Evolutionary conservation across 208 protist species (phyloP), one percentile per base, ranked within the genome.

Genomic region (Trypanosoma brucei): DNA sequence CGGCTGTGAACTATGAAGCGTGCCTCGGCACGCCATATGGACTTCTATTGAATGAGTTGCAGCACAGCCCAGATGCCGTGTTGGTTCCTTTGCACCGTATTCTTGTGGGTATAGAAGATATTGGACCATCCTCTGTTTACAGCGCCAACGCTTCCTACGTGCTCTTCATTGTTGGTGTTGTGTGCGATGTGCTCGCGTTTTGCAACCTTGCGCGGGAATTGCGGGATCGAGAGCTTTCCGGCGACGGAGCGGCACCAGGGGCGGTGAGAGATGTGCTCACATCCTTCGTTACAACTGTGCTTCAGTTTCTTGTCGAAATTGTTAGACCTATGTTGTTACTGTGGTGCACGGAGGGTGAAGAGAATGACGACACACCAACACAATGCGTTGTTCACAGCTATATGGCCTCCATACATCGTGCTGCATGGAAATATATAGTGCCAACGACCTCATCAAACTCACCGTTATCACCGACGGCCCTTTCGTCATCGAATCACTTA

Each of bases 1-100:
- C 46, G 35, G 40, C 62, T 44, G 60, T 67, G 14, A 66, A 83
- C 58, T 55, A 78, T 46, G 75, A 83, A 60, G 60, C 65, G n/a
- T 81, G 70, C 50, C 75, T 95, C 14, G 85, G 78, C 13, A 95
- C 88, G 31, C 76, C 83, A 30, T 81, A 86, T 52, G 89, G 92
- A 13, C 63, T 95, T 44, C 74, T 97, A 30, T 71, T 95, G 71
- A 97, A 92, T 65, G 92, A 97, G 62, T 69, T 97, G 30, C 58
- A 62, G 6, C 60, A 79, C 44, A 85, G 78, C 1, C 89, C 92
- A 36, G 54, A 54, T 7, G 65, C 68, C 3, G 74, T 92, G 38
- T 81, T 91, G 35, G 65, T 65, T 2, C 79, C 84, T 3, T 60
- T 92, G 42, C 64, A 58, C 33, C 51, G 52, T 34, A 74, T 93